These are phyloP conservation scores for Simmondsia chinensis DNA, from an alignment of 148 eudicot genomes.

Conservation along the genomic window DNA sequence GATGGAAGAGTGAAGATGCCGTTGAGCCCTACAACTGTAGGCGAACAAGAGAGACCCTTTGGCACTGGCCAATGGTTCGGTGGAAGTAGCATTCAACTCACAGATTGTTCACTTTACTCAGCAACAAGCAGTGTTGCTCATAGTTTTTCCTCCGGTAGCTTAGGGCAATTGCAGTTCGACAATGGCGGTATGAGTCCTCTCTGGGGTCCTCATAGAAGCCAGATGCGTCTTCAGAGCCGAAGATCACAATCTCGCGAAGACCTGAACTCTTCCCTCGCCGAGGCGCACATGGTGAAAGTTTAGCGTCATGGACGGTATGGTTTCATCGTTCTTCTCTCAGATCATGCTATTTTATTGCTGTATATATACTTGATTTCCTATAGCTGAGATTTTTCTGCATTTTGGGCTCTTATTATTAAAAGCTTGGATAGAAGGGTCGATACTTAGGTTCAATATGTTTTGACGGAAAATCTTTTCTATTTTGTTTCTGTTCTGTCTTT, in stretches of 20 bases:
- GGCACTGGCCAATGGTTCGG: conserved; percentile 36
- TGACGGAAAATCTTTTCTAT: too few species aligned
- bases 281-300: conserved; percentile 46
- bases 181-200: conserved; percentile 40
- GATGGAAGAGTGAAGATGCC: conserved; percentile 84
- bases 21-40: conserved; percentile 69
- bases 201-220: conserved; percentile 71
- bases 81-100: conserved; percentile 56
- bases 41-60: conserved; percentile 48
- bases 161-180: conserved; percentile 89
- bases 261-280: conserved; percentile 63
- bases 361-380: too few species aligned
- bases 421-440: too few species aligned
- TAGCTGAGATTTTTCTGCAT: too few species aligned
- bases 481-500: too few species aligned
- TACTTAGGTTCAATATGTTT: too few species aligned
- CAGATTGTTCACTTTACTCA: conserved; percentile 54
- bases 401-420: too few species aligned
- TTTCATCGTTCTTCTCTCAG: too few species aligned
- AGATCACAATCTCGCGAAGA: conserved; percentile 96
- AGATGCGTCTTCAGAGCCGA: conserved; percentile 84
- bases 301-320: too few species aligned
- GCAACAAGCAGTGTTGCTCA: conserved; percentile 65
- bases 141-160: conserved; percentile 82
- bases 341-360: too few species aligned